Base-by-base conservation (phyloP, 2,329 filamentous ascomycete species). In the Alternaria alternata region DNA sequence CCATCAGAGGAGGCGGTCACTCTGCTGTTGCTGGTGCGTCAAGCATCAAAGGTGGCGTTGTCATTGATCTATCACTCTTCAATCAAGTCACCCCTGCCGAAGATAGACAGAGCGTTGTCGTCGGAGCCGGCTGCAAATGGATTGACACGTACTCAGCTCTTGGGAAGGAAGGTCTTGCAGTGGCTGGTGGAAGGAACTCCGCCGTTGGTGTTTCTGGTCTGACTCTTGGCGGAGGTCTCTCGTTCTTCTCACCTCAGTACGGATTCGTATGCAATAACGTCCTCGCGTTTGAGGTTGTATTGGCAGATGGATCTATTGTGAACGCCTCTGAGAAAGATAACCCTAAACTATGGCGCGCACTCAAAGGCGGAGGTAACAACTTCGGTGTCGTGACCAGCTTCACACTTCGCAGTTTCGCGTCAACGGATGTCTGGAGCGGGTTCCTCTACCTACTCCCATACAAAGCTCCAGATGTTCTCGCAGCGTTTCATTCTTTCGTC, bases 1-100 rank as follows among this genome's bases (percentile, higher is more conserved):
- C 86, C 20, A 79, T 88, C 71, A 80, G 83, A 68, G 79, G 81
- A 20, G 84, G 84, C 14, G 81, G 80, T 0, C 81, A 83, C 32
- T 63, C 66, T n/a, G 63, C 61, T 11, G 54, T 66, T 32, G 53
- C 55, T 14, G 63, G 65, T n/a, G 63, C 66, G 3, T 67, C 71
- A 11, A 75, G 67, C 42, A 68, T 72, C 22, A 46, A 57, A 3
- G 62, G 61, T 30, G 71, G 68, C 7, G 62, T 66, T 3, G 44
- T 71, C 3, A 62, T 71, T 18, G 64, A 71, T 43, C 47, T 71
- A 34, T 57, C 57, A 6, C 62, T 59, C 7, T 64, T 75, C 9
- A 51, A 66, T 8, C 36, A 66, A 16, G 52, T 71, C 7, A 55
- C 20, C 0, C 58, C 52, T 3, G 39, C 58, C 6, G 12, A 43